These are phyloP conservation scores for Bisporella sp. DNA, from an alignment of 2,329 filamentous ascomycete species.

Conservation along the genomic window DNA sequence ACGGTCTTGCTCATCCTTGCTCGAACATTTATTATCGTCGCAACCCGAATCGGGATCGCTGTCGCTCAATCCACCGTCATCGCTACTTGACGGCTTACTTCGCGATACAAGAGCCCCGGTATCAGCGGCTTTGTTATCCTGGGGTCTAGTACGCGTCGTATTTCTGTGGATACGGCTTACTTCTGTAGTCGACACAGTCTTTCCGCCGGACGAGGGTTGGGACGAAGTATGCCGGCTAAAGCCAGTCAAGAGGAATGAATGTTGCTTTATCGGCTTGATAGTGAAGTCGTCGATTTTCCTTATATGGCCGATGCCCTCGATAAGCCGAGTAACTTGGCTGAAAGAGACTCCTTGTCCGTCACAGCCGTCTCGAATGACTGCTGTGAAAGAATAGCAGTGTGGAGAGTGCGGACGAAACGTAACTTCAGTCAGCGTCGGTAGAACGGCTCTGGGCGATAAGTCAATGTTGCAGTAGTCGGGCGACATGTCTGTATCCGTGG, in stretches of 20 bases:
- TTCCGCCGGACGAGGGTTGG: constrained; percentile 2
- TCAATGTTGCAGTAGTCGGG: neutral
- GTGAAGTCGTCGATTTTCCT: constrained; percentile 11
- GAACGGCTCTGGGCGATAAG: constrained; percentile 8
- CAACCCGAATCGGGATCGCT: constrained; percentile 2
- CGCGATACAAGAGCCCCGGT: constrained; percentile 7
- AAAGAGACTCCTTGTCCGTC: constrained; percentile 8
- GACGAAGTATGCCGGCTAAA: constrained; percentile 10
- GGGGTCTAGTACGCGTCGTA: constrained; percentile 4
- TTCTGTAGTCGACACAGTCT: constrained; percentile 3
- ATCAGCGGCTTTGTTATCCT: constrained; percentile 11
- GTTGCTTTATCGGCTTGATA: constrained; percentile 9
- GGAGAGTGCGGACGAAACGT: too few relatives aligned
- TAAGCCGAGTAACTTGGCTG: constrained; percentile 8
- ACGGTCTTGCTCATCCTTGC: neutral
- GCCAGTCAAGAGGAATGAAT: constrained; percentile 14
- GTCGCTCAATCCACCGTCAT: constrained; percentile 7
- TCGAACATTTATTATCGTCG: constrained; percentile 11
- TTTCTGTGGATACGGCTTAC: constrained; percentile 6
- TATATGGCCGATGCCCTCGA: constrained; percentile 8
- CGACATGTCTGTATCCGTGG: constrained; percentile 8
- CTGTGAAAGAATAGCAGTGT: too few relatives aligned
- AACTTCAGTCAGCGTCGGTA: too few relatives aligned
- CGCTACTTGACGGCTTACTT: constrained; percentile 11
- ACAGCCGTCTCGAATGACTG: constrained; percentile 4